Evolutionary conservation across 768 basidiomycete genomes (phyloP).

Genomic region (Imleria badia): DNA sequence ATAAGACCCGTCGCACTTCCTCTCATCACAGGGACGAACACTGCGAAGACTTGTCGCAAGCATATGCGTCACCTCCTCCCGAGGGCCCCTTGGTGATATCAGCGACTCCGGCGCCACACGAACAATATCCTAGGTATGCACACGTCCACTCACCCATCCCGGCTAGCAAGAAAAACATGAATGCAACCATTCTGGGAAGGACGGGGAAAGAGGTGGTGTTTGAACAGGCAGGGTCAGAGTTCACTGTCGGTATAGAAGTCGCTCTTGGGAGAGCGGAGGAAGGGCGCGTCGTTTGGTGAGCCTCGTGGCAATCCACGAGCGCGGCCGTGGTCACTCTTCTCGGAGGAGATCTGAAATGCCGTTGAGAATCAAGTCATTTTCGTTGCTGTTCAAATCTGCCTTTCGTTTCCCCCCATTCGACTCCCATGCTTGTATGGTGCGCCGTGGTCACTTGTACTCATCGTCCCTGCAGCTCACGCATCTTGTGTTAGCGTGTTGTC

Average conservation of each 20-base stretch:
- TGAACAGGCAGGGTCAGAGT: constrained; percentile 28
- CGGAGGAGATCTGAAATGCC: constrained; percentile 3
- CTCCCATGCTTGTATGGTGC: constrained; percentile 5
- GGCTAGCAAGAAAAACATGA: constrained; percentile 14
- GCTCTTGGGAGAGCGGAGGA: constrained; percentile 34
- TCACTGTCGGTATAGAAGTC: constrained; percentile 30
- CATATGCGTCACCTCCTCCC: constrained; percentile 31
- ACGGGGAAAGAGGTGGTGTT: constrained; percentile 24
- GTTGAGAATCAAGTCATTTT: constrained; percentile 14
- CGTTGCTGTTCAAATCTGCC: constrained; percentile 17
- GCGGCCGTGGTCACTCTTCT: neutral
- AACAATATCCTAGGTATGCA: constrained; percentile 30
- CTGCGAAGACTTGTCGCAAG: constrained; percentile 30
- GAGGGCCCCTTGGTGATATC: constrained; percentile 26
- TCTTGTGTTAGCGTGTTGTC: neutral
- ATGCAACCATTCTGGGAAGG: constrained; percentile 8
- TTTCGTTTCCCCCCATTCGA: neutral
- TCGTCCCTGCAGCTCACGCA: neutral
- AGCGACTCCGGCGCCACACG: constrained; percentile 15
- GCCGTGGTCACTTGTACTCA: neutral
- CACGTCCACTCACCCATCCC: constrained; percentile 23
- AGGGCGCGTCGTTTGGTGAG: constrained; percentile 32
- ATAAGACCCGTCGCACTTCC: constrained; percentile 20
- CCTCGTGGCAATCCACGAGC: neutral
- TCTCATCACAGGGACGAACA: constrained; percentile 13